Evolutionary conservation across 257 asterid species (phyloP).

Genomic region (Ehretia macrophylla): DNA sequence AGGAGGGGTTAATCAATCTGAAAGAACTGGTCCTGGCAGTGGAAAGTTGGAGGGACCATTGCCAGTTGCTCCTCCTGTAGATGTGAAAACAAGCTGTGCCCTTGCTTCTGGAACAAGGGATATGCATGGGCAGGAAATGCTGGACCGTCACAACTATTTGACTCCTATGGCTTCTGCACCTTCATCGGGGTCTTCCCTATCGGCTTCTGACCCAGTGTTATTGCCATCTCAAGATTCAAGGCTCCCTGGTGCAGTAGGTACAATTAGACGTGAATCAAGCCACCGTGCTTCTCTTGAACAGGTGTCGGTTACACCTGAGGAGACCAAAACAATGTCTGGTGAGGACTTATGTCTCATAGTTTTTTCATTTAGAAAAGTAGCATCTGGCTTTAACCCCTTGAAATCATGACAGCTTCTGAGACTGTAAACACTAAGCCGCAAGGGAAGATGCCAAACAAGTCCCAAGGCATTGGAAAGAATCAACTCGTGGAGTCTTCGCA

Average conservation of each 20-base stretch:
- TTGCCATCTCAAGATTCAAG: conserved; percentile 21
- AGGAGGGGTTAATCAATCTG: too few relatives aligned
- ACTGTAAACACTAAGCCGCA: conserved; percentile 34
- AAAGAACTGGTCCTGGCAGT: conserved; percentile 12
- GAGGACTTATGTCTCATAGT: neutral
- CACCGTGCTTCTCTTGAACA: conserved; percentile 12
- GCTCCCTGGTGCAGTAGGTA: conserved; percentile 21
- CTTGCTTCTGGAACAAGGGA: conserved; percentile 8
- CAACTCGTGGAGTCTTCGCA: conserved; percentile 44
- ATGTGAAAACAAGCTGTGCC: conserved; percentile 20
- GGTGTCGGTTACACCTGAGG: conserved; percentile 3
- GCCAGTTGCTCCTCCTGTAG: conserved; percentile 18
- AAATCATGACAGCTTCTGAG: conserved; percentile 36
- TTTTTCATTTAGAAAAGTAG: too few relatives aligned
- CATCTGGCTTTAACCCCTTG: conserved; percentile 13
- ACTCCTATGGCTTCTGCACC: conserved; percentile 6
- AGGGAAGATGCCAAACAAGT: conserved; percentile 40
- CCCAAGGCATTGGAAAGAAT: conserved; percentile 50
- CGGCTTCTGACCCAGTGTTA: conserved; percentile 20
- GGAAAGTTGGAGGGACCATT: conserved; percentile 33
- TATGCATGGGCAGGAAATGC: conserved; percentile 9
- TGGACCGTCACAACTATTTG: conserved; percentile 4
- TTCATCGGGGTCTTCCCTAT: conserved; percentile 19
- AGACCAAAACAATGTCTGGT: conserved; percentile 26
- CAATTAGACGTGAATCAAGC: conserved; percentile 15